Conservation (phyloP, 2,329 filamentous ascomycete genomes). For the Paecilomyces sp. region DNA sequence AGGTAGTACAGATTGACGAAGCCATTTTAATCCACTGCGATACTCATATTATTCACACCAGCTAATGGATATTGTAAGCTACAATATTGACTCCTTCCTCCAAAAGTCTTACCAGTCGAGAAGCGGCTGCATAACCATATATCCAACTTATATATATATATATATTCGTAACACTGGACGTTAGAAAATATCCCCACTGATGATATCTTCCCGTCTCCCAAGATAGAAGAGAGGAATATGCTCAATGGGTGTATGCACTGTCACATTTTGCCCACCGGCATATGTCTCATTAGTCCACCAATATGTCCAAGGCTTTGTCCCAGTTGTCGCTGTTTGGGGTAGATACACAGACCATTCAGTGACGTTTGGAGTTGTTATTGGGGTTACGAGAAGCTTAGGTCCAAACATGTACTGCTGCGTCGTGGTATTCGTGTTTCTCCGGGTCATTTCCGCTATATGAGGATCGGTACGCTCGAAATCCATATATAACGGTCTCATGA, state of each 20-base stretch:
- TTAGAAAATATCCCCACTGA: too few species aligned
- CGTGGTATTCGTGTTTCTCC: slow-evolving; percentile 23
- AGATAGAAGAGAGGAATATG: too few species aligned
- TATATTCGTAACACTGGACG: too few species aligned
- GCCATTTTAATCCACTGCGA: too few species aligned
- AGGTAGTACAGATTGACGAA: too few species aligned
- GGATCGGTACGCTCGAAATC: slow-evolving; percentile 27
- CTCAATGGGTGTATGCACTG: too few species aligned
- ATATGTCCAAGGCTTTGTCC: slow-evolving; percentile 27
- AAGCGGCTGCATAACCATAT: too few species aligned
- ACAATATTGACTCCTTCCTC: too few species aligned
- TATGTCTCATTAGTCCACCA: slow-evolving; percentile 35
- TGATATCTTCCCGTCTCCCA: too few species aligned
- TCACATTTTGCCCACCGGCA: slow-evolving; percentile 26
- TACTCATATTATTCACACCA: too few species aligned
- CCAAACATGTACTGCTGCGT: slow-evolving; percentile 36
- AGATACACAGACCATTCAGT: slow-evolving; percentile 32
- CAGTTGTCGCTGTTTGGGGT: slow-evolving; percentile 7
- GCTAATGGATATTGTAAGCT: neutral
- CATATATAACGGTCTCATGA: slow-evolving; percentile 33
- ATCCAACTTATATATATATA: too few species aligned
- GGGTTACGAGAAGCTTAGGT: slow-evolving; percentile 27
- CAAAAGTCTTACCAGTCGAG: too few species aligned
- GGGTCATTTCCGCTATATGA: slow-evolving; percentile 9
- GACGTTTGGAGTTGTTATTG: slow-evolving; percentile 27